Evolutionary conservation across 306 rosid species (phyloP).

Genomic region (Gleditsia sinensis): DNA sequence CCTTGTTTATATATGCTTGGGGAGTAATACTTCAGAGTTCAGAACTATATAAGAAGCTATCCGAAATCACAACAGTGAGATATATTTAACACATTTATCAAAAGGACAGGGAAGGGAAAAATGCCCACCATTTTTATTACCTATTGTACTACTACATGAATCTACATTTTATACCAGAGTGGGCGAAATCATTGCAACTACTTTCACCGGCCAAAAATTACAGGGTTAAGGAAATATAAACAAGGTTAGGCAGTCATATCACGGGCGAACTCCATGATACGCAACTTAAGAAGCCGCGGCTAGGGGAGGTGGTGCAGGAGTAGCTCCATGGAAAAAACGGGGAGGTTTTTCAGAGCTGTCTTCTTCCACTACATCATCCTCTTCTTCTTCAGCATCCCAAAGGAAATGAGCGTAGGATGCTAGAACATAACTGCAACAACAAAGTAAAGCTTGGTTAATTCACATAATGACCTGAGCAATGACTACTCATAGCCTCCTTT

Average conservation of each 20-base stretch:
- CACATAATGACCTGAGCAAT: conserved; percentile 23
- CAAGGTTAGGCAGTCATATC: conserved; percentile 44
- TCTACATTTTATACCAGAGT: conserved; percentile 21
- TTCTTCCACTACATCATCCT: conserved; percentile 42
- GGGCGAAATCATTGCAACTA: conserved; percentile 22
- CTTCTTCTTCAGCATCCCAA: conserved; percentile 90
- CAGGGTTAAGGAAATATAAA: conserved; percentile 37
- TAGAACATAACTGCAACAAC: conserved; percentile 69
- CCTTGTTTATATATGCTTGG: too few species aligned
- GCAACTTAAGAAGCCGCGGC: conserved; percentile 62
- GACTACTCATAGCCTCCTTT: background rate
- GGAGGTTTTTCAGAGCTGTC: conserved; percentile 32
- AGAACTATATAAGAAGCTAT: background rate
- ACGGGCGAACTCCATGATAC: conserved; percentile 36
- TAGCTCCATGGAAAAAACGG: conserved; percentile 53
- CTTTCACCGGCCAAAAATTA: conserved; percentile 40
- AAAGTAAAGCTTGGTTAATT: conserved; percentile 25
- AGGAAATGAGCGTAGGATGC: conserved; percentile 88
- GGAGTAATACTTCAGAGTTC: background rate
- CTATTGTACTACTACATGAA: conserved; percentile 7
- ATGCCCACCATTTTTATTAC: conserved; percentile 28
- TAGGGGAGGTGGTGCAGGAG: conserved; percentile 51
- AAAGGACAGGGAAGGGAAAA: background rate
- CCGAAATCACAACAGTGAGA: background rate
- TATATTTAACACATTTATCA: conserved; percentile 19